These are phyloP conservation scores for Irpex sp. DNA, from an alignment of 1,284 basidiomycete genomes.

Conservation along the genomic window DNA sequence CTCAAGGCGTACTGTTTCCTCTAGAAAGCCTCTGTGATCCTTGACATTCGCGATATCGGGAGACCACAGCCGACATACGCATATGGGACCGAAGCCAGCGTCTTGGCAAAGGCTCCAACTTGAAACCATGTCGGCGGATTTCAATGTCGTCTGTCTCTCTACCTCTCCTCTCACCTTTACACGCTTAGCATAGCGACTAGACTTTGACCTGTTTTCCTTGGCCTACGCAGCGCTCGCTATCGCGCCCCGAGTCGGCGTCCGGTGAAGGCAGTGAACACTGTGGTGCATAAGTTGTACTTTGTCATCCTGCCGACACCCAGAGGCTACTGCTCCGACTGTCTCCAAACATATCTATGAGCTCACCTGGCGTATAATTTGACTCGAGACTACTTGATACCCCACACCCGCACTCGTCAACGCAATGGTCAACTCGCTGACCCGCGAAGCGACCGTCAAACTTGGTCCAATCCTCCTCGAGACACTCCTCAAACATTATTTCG, in stretches of 20 bases:
- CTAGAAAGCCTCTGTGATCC: no score
- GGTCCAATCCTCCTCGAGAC: conserved; percentile 79
- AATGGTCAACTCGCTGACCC: conserved; percentile 47
- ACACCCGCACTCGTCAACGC: neutral
- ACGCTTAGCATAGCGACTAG: neutral
- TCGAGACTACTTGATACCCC: no score
- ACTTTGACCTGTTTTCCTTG: neutral
- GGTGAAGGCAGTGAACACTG: neutral
- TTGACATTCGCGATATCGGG: no score
- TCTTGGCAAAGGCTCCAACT: neutral
- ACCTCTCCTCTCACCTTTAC: neutral
- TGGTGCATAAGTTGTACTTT: neutral
- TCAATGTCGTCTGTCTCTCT: neutral
- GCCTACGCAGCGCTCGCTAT: no score
- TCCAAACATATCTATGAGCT: neutral
- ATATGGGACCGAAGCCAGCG: neutral
- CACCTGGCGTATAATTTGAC: neutral
- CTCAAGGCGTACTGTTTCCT: no score
- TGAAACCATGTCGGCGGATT: no score
- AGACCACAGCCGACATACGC: neutral
- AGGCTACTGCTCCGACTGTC: neutral
- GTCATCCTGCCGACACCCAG: neutral
- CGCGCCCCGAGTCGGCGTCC: neutral
- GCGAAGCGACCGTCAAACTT: conserved; percentile 58
- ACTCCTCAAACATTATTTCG: conserved; percentile 80